A percentile compares a stretch with the other conserved stretches of the same genome.
phyloP scores from a whole-genome alignment of 352 stramenopile species.

The Salisapilia sapeloensis region DNA sequence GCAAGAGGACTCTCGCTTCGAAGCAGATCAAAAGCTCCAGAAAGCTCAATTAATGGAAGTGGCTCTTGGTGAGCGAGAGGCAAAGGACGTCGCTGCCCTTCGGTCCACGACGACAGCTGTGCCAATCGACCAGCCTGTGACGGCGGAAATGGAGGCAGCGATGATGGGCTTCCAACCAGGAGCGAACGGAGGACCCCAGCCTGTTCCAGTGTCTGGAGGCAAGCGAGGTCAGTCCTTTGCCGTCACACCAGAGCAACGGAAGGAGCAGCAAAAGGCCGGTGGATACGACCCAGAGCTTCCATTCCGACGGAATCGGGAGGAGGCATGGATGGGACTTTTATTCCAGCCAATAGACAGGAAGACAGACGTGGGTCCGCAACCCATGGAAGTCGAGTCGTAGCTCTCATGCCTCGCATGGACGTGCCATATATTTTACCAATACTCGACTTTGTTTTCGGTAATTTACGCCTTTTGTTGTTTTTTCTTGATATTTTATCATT shows the following conservation, averaged over 20 bases:
- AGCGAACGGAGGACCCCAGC: slow-evolving; percentile 50
- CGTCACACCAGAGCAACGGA: slow-evolving; percentile 60
- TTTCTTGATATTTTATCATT: too few species aligned
- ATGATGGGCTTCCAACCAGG: slow-evolving; percentile 81
- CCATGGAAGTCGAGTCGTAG: slow-evolving; percentile 61
- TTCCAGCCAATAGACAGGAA: slow-evolving; percentile 26
- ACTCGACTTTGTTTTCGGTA: too few species aligned
- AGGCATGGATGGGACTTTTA: slow-evolving; percentile 68
- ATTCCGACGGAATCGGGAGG: slow-evolving; percentile 61
- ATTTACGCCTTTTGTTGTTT: too few species aligned
- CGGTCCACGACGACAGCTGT: slow-evolving; percentile 62
- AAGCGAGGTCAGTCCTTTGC: slow-evolving; percentile 65
- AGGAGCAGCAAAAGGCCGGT: slow-evolving; percentile 61
- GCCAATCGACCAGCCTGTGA: slow-evolving; percentile 76
- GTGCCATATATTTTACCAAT: too few species aligned
- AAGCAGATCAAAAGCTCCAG: slow-evolving; percentile 60
- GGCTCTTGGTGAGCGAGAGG: slow-evolving; percentile 62
- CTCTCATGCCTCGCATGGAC: too few species aligned
- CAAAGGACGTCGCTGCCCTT: slow-evolving; percentile 54
- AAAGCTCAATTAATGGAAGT: slow-evolving; percentile 78
- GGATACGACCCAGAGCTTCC: slow-evolving; percentile 63
- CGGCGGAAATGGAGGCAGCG: slow-evolving; percentile 72
- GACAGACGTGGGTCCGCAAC: slow-evolving; percentile 5
- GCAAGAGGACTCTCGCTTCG: slow-evolving; percentile 63
- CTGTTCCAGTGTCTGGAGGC: slow-evolving; percentile 53